A percentile compares a stretch with the other conserved stretches of the same genome.
phyloP scores from a whole-genome alignment of 768 basidiomycete species.

The Cystobasidium ongulense region DNA sequence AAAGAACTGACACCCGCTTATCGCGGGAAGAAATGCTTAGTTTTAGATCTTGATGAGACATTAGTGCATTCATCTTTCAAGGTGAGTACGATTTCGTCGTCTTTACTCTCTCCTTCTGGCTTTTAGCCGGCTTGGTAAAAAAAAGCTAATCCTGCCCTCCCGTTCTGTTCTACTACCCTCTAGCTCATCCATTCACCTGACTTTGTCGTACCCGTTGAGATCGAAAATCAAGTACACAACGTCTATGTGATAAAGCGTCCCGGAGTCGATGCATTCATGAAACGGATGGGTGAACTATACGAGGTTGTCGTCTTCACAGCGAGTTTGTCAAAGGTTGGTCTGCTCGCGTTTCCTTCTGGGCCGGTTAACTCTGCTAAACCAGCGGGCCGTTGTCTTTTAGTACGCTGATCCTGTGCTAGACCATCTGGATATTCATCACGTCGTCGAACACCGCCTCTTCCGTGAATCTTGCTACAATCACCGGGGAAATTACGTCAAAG shows the following conservation, averaged over 20 bases:
- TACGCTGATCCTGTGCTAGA: conserved; percentile 98
- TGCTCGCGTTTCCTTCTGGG: neutral
- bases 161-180: conserved; percentile 4
- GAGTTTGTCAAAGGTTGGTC: conserved; percentile 81
- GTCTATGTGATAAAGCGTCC: conserved; percentile 98
- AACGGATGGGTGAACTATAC: conserved; percentile 97
- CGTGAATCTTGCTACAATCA: conserved; percentile 98
- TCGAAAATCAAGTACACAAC: conserved; percentile 96
- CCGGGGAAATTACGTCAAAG: conserved; percentile 99
- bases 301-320: conserved; percentile 98
- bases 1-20: conserved; percentile 74
- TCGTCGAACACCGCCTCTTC: conserved; percentile 88
- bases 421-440: conserved; percentile 84
- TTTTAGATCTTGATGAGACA: conserved; percentile 94
- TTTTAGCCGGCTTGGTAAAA: conserved; percentile 31
- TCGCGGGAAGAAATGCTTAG: conserved; percentile 83
- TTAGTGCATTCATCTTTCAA: conserved; percentile 97
- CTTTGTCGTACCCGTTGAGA: conserved; percentile 97
- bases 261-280: conserved; percentile 89
- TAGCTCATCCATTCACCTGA: conserved; percentile 90
- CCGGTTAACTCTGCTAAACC: neutral
- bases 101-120: neutral
- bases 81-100: conserved; percentile 50
- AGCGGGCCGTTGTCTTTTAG: conserved; percentile 47
- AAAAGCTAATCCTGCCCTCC: neutral